phyloP scores from a whole-genome alignment of 2,329 filamentous ascomycete species.

The Apiospora hydei region DNA sequence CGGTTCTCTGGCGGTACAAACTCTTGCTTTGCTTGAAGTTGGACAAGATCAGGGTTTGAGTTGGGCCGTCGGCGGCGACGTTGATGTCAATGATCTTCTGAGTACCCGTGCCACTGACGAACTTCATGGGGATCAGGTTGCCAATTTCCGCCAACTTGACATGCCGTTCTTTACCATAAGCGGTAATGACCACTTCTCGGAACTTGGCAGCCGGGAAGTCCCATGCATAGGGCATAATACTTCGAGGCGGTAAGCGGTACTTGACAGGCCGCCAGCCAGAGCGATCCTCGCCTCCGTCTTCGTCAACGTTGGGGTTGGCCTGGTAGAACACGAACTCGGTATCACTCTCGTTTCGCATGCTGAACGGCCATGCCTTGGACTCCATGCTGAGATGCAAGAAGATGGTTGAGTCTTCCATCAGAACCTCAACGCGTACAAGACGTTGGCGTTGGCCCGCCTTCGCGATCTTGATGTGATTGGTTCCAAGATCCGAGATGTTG shows the following conservation, averaged over 20 bases:
- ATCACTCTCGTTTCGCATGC: slow-evolving; percentile 98
- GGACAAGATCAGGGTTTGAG: slow-evolving; percentile 90
- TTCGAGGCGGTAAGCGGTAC: slow-evolving; percentile 89
- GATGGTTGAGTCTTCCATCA: slow-evolving; percentile 92
- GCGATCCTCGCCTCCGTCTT: slow-evolving; percentile 83
- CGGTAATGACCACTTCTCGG: slow-evolving; percentile 87
- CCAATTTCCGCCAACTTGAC: slow-evolving; percentile 97
- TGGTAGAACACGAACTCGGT: slow-evolving; percentile 97
- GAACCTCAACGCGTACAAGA: slow-evolving; percentile 84
- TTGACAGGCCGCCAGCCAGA: slow-evolving; percentile 92
- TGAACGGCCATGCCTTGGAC: slow-evolving; percentile 96
- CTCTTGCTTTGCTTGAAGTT: slow-evolving; percentile 95
- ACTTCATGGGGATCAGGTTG: slow-evolving; percentile 92
- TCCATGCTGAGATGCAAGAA: slow-evolving; percentile 92
- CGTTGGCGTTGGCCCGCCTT: slow-evolving; percentile 89
- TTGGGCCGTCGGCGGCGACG: slow-evolving; percentile 93
- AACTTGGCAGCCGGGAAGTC: slow-evolving; percentile 98
- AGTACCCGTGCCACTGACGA: slow-evolving; percentile 70
- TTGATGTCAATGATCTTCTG: slow-evolving; percentile 96
- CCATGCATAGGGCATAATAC: slow-evolving; percentile 99
- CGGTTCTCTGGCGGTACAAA: slow-evolving; percentile 74
- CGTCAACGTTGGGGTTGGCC: slow-evolving; percentile 89
- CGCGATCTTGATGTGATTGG: slow-evolving; percentile 90
- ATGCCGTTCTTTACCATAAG: slow-evolving; percentile 82
- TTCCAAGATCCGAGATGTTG: slow-evolving; percentile 94